Conservation (phyloP, 805 yeast species). For the Limtongia smithiae region DNA sequence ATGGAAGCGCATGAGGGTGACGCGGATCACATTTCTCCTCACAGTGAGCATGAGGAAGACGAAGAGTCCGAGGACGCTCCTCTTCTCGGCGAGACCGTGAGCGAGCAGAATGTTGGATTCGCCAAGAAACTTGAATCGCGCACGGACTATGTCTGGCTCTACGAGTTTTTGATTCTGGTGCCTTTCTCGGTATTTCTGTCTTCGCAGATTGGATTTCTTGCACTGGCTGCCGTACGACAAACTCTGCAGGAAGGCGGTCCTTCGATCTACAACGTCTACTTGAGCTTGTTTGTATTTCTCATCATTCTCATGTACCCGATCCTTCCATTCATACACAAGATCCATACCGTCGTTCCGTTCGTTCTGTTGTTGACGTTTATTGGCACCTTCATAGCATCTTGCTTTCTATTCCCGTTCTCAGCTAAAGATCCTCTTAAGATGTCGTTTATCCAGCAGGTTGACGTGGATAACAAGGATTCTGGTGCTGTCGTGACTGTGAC, state of each 20-base stretch:
- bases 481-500: slow-evolving; percentile 42
- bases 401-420: slow-evolving; percentile 54
- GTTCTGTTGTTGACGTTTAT: slow-evolving; percentile 26
- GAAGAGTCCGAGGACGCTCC: slow-evolving; percentile 28
- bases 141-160: slow-evolving; percentile 72
- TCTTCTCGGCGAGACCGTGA: slow-evolving; percentile 48
- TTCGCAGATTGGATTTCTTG: slow-evolving; percentile 53
- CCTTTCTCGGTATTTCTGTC: slow-evolving; percentile 59
- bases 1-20: slow-evolving; percentile 17
- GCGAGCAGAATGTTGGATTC: slow-evolving; percentile 46
- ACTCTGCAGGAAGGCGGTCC: slow-evolving; percentile 62
- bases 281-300: slow-evolving; percentile 25
- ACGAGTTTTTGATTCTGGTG: slow-evolving; percentile 65
- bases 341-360: slow-evolving; percentile 26
- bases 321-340: slow-evolving; percentile 31
- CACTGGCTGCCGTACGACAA: slow-evolving; percentile 64
- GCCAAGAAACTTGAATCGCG: slow-evolving; percentile 35
- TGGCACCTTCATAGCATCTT: slow-evolving; percentile 27
- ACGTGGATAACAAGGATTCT: slow-evolving; percentile 39
- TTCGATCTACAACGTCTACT: slow-evolving; percentile 24
- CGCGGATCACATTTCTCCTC: slow-evolving; percentile 23
- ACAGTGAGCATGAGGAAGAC: slow-evolving; percentile 17
- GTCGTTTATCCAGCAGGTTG: slow-evolving; percentile 61
- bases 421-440: slow-evolving; percentile 63
- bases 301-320: slow-evolving; percentile 39